These are phyloP conservation scores for Neopestalotiopsis rosae DNA, from an alignment of 2,329 filamentous ascomycete genomes.

Conservation along the genomic window DNA sequence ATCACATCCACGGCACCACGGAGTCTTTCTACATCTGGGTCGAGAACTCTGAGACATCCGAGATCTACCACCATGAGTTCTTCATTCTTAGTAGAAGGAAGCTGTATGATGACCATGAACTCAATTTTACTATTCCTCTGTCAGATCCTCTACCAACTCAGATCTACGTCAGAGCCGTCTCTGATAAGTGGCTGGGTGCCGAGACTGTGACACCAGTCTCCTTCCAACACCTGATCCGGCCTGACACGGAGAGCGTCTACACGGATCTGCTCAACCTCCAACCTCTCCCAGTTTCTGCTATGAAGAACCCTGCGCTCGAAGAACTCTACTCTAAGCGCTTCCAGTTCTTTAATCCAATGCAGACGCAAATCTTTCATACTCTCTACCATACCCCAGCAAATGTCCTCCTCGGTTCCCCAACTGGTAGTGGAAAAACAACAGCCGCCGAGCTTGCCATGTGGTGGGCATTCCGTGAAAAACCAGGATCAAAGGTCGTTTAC, in stretches of 20 bases:
- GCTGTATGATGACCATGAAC: slow-evolving; percentile 93
- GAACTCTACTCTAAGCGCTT: slow-evolving; percentile 89
- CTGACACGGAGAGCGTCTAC: slow-evolving; percentile 96
- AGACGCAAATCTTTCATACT: slow-evolving; percentile 97
- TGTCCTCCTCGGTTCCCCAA: slow-evolving; percentile 92
- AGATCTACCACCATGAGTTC: slow-evolving; percentile 97
- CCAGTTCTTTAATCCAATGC: slow-evolving; percentile 98
- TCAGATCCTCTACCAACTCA: slow-evolving; percentile 92
- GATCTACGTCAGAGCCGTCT: slow-evolving; percentile 94
- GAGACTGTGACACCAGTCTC: slow-evolving; percentile 95
- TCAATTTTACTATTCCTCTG: slow-evolving; percentile 96
- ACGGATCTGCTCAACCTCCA: slow-evolving; percentile 93
- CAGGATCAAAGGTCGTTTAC: slow-evolving; percentile 96
- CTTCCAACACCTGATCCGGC: slow-evolving; percentile 96
- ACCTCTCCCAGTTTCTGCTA: slow-evolving; percentile 82
- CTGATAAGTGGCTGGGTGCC: slow-evolving; percentile 94
- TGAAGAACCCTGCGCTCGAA: slow-evolving; percentile 87
- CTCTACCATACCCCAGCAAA: slow-evolving; percentile 93
- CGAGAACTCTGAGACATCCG: slow-evolving; percentile 95
- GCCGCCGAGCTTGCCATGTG: slow-evolving; percentile 98
- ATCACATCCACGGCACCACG: slow-evolving; percentile 88
- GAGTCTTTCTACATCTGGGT: slow-evolving; percentile 99
- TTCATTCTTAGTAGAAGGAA: slow-evolving; percentile 92
- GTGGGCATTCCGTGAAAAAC: slow-evolving; percentile 96
- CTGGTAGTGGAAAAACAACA: slow-evolving; percentile 96